phyloP scores from a whole-genome alignment of 2,329 filamentous ascomycete species.

The Colletotrichum euphorbiae region DNA sequence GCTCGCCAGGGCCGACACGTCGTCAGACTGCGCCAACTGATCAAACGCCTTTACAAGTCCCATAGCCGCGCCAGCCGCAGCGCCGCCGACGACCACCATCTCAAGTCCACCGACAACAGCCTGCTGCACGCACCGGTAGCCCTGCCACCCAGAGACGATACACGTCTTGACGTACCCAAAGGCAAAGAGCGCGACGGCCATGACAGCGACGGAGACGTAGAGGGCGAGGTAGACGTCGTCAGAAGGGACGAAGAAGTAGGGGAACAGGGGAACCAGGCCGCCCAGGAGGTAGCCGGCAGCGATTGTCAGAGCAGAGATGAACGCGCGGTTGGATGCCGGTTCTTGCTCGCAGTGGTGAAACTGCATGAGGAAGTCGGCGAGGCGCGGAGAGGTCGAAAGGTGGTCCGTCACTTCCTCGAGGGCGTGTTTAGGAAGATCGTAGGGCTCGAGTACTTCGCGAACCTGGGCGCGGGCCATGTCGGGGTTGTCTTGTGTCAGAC shows the following conservation, averaged over 20 bases:
- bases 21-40: slow-evolving; percentile 31
- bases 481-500: slow-evolving; percentile 58
- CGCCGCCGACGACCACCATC: slow-evolving; percentile 54
- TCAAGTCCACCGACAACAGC: slow-evolving; percentile 49
- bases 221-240: slow-evolving; percentile 60
- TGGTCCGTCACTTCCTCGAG: slow-evolving; percentile 39
- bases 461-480: slow-evolving; percentile 56
- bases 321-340: slow-evolving; percentile 56
- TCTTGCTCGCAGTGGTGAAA: slow-evolving; percentile 65
- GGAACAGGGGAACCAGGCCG: slow-evolving; percentile 76
- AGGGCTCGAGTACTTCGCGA: slow-evolving; percentile 63
- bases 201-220: slow-evolving; percentile 69
- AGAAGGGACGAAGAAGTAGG: slow-evolving; percentile 70
- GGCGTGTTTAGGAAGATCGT: slow-evolving; percentile 55
- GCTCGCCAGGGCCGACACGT: slow-evolving; percentile 27
- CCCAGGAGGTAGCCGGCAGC: slow-evolving; percentile 77
- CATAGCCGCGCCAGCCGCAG: slow-evolving; percentile 53
- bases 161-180: slow-evolving; percentile 76
- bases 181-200: slow-evolving; percentile 68
- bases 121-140: slow-evolving; percentile 37
- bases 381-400: slow-evolving; percentile 49
- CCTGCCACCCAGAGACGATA: slow-evolving; percentile 48
- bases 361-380: slow-evolving; percentile 71
- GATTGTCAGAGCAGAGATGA: slow-evolving; percentile 73
- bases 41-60: slow-evolving; percentile 48